Base-by-base conservation (phyloP, 1,284 basidiomycete genomes). In the Ceratobasidium sp. region DNA sequence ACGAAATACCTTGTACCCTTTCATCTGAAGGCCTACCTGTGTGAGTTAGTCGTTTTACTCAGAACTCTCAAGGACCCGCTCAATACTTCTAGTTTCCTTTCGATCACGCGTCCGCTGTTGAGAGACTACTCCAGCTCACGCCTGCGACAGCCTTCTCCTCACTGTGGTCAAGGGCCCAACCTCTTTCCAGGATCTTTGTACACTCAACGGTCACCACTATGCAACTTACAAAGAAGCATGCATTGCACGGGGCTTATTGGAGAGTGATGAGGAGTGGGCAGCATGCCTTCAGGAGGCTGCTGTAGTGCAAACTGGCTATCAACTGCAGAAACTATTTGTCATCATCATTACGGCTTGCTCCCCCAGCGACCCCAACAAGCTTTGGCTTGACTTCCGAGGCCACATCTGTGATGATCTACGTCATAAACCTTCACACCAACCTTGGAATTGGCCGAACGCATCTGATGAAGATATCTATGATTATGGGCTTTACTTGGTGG, bases 211-310 rank as follows among this genome's bases (percentile, higher is more conserved):
- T 47, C 61, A 75, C n/a, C 18, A 58, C 13, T 75, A 78, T 74
- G 66, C 66, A 1, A 82, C 81, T 0, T 84, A 79, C 67, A 75
- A 79, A 32, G 80, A 79, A 8, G 83, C 83, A 84, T 86, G 84
- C 61, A 57, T 82, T 49, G 83, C 81, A 7, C 71, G 77, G 2
- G 85, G 85, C 0, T 78, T 87, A 0, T 76, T 86, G 0, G 79
- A 84, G 58, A 82, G 85, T 79, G 84, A 86, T 78, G 77, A 78
- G 0, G 84, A 86, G 75, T 85, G 83, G 83, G 28, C 78, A 0
- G 73, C 75, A 4, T 85, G 84, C 70, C 76, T 87, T 0, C 23
- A 76, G 28, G 85, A 87, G 73, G 86, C 86, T 11, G 55, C 77
- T 26, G 61, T 66, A 0, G 83, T 85, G 79, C 80, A 84, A 47